Base-by-base conservation (phyloP, 1,284 basidiomycete species). In the Binderoboletus segoi region DNA sequence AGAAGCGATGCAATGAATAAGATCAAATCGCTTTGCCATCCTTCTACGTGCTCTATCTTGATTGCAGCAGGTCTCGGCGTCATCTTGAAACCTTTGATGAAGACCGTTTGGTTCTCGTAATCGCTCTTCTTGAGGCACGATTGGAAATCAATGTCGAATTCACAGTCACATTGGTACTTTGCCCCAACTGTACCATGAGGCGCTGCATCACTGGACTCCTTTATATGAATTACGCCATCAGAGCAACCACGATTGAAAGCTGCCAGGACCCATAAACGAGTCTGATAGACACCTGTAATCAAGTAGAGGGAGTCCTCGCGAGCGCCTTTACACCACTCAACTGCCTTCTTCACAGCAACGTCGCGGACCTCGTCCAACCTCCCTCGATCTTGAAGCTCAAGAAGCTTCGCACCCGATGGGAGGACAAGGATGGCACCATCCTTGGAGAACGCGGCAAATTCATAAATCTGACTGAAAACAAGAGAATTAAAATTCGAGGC, bases 401-500 rank as follows among this genome's bases (percentile, higher is more conserved):
- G 18, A 10, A 37, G 45, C 4, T 35, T 35, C 4, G 56, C 56
- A 1, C 56, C 60, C 0, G 35, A 49, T 13, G 59, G 60, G 7
- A 61, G 51, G 16, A 46, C 32, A 33, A 61, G 59, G 13, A 61
- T 32, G 8, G 59, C 59, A 5, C 59, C 59, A 3, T 35, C 28
- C 3, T 28, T 16, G 8, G 60, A 38, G 6, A 4, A 28, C 10
- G 51, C 35, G 1, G 12, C 23, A 41, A 61, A 61, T 24, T 33
- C 37, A 32, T 59, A 62, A 30, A 2, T 3, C 4, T 8, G 20
- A 12, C 53, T 56, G 8, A 20, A n/a, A 24, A n/a, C 10, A 26
- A 33, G 5, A 12, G 2, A 4, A 26, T 57, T 7, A 48, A 41
- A 45, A 16, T 15, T 23, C 3, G 21, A 15, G 3, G 4, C 24